Evolutionary conservation across 75 land plant genomes (phyloP), one percentile per base, ranked within the genome.

Genomic region (Pinus albicaulis): DNA sequence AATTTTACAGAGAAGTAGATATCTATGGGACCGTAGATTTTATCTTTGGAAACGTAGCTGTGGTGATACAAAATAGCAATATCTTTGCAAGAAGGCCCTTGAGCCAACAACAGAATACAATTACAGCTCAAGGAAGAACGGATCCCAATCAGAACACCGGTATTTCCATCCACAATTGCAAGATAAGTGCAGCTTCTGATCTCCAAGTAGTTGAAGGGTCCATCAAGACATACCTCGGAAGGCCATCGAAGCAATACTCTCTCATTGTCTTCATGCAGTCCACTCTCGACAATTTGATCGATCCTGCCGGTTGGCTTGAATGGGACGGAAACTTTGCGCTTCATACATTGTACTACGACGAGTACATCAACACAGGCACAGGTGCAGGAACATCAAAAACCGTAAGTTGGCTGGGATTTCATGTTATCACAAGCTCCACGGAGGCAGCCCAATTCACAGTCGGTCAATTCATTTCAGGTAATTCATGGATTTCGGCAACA

Each of bases 121-220:
- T 76, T 13, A 79, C 81, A 19, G 81, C 81, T 10, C 81, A 79
- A 12, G 81, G 78, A 12, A 24, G 78, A 25, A 44, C 64, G 0
- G 61, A 74, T 28, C 55, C 61, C 81, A 79, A 56, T 14, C 68
- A 79, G 13, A 55, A 77, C 41, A 72, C 82, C 1, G 79, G 82
- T 25, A 55, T 77, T 26, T 59, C 82, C 12, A 48, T 80, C 25
- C 78, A 75, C 7, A 75, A 76, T 22, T 80, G 82, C 71, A 74
- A 25, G 10, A 16, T 55, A 11, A 25, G 24, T 10, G 80, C 72
- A 16, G 26, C 55, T 3, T 12, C 76, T 1, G 80, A 52, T 69
- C 57, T 66, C 3, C 20, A 19, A 36, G 19, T 44, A 2, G 61
- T 56, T 16, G 24, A 25, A 25, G 55, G 5, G 3, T 52, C 70